A percentile compares a stretch with the other conserved stretches of the same genome.
These are phyloP conservation scores for Tubosaeta brunneosetosa DNA, from an alignment of 768 basidiomycete genomes.

Conservation along the genomic window DNA sequence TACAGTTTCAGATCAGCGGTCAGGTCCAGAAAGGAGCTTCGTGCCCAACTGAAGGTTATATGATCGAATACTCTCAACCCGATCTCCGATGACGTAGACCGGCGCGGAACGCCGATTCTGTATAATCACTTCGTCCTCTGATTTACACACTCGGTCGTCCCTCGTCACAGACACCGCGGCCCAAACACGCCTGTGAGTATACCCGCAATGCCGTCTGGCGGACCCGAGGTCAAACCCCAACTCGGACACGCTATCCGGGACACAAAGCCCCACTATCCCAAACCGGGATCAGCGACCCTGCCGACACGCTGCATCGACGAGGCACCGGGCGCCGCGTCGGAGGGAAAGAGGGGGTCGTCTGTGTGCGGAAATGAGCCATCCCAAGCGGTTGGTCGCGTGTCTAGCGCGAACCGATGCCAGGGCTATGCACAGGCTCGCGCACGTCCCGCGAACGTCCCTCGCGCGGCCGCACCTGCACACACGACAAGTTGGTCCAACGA, in stretches of 20 bases:
- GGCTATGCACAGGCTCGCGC: not conserved
- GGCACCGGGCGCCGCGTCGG: slow-evolving; percentile 9
- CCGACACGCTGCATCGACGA: slow-evolving; percentile 24
- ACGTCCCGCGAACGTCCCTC: not conserved
- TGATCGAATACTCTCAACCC: no score
- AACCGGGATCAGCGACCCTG: slow-evolving; percentile 14
- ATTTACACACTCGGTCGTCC: not conserved
- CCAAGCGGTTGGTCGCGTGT: no score
- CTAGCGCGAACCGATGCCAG: not conserved
- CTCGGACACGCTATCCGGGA: not conserved
- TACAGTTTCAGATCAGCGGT: no score
- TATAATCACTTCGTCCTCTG: no score
- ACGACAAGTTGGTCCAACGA: no score
- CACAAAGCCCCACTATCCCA: not conserved
- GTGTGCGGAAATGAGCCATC: no score
- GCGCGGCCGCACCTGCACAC: not conserved
- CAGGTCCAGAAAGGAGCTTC: no score
- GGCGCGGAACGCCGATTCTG: no score
- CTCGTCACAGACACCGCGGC: not conserved
- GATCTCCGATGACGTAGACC: no score
- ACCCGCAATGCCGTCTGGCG: not conserved
- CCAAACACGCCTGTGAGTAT: not conserved
- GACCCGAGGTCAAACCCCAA: slow-evolving; percentile 3
- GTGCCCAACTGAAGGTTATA: no score
- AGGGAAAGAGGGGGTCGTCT: not conserved